Percentiles rank a stretch among this genome's conserved stretches.
Conservation (phyloP, 495 filamentous ascomycete species). For the Pseudoneurospora amorphoporcata region DNA sequence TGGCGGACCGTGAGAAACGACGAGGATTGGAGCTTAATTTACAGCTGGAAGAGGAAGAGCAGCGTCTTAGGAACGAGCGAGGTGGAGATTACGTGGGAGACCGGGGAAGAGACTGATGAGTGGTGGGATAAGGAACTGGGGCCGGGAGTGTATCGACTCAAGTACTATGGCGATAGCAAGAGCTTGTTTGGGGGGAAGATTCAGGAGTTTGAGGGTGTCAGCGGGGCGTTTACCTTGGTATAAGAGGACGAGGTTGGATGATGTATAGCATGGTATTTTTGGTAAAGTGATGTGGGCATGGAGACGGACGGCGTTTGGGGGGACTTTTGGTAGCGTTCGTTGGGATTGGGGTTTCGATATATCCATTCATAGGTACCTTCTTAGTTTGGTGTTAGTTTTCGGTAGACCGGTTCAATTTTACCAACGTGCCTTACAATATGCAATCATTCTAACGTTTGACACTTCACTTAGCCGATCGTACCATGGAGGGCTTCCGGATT, state of each 20-base stretch:
- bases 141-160: slow-evolving; percentile 63
- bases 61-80: slow-evolving; percentile 65
- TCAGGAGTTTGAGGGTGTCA: slow-evolving; percentile 64
- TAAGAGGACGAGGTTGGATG: neutral
- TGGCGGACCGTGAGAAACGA: slow-evolving; percentile 68
- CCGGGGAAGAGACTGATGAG: slow-evolving; percentile 42
- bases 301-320: neutral
- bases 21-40: slow-evolving; percentile 71
- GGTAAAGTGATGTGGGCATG: neutral
- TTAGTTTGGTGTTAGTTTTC: neutral
- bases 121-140: slow-evolving; percentile 35
- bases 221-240: slow-evolving; percentile 48
- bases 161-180: slow-evolving; percentile 83
- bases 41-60: slow-evolving; percentile 67
- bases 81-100: slow-evolving; percentile 72
- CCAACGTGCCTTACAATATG: neutral
- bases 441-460: neutral
- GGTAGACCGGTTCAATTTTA: neutral
- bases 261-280: neutral
- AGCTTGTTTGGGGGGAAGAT: slow-evolving; percentile 49
- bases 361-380: neutral
- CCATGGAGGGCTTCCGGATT: neutral
- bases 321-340: neutral
- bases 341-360: neutral
- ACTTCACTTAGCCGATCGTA: neutral